Evolutionary conservation across 768 basidiomycete genomes (phyloP).

Genomic region (Cystofilobasidium ferigula): DNA sequence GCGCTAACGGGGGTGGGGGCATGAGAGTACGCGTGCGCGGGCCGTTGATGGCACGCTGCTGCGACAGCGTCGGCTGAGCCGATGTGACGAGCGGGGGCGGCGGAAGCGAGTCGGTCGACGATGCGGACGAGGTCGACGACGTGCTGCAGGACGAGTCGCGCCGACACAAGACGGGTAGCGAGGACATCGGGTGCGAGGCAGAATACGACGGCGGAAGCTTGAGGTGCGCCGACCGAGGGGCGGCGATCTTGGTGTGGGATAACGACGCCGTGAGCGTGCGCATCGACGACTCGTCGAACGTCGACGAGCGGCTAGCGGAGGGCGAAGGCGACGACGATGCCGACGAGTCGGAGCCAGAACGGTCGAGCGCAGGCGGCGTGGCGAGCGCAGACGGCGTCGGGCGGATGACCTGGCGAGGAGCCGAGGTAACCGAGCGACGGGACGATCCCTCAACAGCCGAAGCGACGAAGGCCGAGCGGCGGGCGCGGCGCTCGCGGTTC

Average conservation of each 20-base stretch:
- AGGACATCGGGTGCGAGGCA: slow-evolving; percentile 4
- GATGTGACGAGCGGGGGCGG: slow-evolving; percentile 5
- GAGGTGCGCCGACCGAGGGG: neutral
- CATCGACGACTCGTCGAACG: slow-evolving; percentile 7
- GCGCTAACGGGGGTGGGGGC: neutral
- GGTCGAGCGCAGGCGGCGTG: slow-evolving; percentile 19
- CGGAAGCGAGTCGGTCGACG: slow-evolving; percentile 18
- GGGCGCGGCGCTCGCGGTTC: slow-evolving; percentile 28
- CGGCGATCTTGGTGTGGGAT: slow-evolving; percentile 15
- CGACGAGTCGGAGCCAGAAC: slow-evolving; percentile 9
- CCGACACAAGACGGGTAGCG: slow-evolving; percentile 7
- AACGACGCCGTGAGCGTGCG: slow-evolving; percentile 10
- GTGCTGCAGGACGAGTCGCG: slow-evolving; percentile 15
- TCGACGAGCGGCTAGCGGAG: neutral
- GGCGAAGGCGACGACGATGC: slow-evolving; percentile 15
- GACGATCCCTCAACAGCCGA: slow-evolving; percentile 14
- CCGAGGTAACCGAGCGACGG: neutral
- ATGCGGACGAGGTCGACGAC: slow-evolving; percentile 10
- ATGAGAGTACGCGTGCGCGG: neutral
- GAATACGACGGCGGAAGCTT: slow-evolving; percentile 2
- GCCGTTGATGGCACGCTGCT: slow-evolving; percentile 5
- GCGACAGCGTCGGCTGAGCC: slow-evolving; percentile 13
- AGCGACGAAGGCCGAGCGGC: slow-evolving; percentile 9
- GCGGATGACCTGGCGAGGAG: neutral
- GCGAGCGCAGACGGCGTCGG: neutral